Evolutionary conservation across 1,139 yeast genomes (phyloP).

Genomic region (Kodamaea derodonti): DNA sequence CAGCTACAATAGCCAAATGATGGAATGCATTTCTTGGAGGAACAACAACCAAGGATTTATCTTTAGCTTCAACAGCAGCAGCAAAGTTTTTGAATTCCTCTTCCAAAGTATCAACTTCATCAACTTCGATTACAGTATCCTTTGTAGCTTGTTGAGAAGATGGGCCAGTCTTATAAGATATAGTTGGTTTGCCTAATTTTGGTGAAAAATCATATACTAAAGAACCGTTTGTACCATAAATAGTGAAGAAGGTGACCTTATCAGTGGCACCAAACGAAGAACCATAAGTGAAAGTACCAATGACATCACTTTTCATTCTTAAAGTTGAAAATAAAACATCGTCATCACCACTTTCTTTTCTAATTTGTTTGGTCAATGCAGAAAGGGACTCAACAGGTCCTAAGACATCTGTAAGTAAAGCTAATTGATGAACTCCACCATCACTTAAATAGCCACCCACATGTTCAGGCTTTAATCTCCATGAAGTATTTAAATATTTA

Average conservation of each 20-base stretch:
- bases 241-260: conserved; percentile 59
- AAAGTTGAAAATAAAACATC: conserved; percentile 74
- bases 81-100: conserved; percentile 74
- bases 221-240: conserved; percentile 78
- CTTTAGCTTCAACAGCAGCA: conserved; percentile 61
- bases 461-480: conserved; percentile 90
- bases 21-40: conserved; percentile 81
- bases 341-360: conserved; percentile 72
- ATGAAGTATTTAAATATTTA: conserved; percentile 66
- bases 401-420: conserved; percentile 75
- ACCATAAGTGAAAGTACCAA: conserved; percentile 89
- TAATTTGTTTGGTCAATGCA: conserved; percentile 72
- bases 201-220: conserved; percentile 61
- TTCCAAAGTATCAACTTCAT: conserved; percentile 49
- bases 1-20: conserved; percentile 85
- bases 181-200: conserved; percentile 42
- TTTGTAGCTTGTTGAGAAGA: conserved; percentile 41
- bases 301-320: conserved; percentile 56
- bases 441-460: conserved; percentile 89
- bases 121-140: conserved; percentile 47
- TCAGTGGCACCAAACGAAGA: conserved; percentile 86
- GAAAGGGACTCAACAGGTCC: conserved; percentile 69
- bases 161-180: conserved; percentile 45
- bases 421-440: conserved; percentile 95
- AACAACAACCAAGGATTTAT: conserved; percentile 54